Evolutionary conservation across 495 filamentous ascomycete genomes (phyloP).

Genomic region (Pyrenopolyporus hunteri): DNA sequence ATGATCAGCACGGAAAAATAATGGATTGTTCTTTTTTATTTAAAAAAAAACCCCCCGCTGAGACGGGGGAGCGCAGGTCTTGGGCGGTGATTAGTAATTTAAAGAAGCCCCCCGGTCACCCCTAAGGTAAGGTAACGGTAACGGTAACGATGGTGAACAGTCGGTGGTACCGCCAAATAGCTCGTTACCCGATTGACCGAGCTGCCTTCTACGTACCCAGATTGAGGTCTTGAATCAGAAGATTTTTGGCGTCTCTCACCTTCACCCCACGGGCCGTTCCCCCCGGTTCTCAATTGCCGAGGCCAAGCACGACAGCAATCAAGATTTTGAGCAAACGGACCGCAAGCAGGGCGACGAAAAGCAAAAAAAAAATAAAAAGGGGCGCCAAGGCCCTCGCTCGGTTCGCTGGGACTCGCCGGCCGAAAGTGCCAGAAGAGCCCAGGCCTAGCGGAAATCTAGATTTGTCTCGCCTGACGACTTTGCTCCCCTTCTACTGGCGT

Average conservation of each 20-base stretch:
- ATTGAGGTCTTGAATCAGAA: too few species aligned
- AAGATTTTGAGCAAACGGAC: conserved; percentile 15
- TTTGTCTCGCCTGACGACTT: conserved; percentile 17
- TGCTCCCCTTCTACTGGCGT: neutral
- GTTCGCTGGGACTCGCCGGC: conserved; percentile 12
- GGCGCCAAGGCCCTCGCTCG: conserved; percentile 12
- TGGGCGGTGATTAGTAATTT: neutral
- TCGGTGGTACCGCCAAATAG: neutral
- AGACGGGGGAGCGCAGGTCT: neutral
- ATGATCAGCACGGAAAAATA: neutral
- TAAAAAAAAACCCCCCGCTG: too few species aligned
- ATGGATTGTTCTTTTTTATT: too few species aligned
- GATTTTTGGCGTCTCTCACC: conserved; percentile 1
- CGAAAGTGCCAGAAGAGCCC: conserved; percentile 21
- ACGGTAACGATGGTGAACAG: neutral
- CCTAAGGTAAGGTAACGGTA: neutral
- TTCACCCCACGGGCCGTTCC: conserved; percentile 18
- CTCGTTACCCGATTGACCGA: conserved; percentile 18
- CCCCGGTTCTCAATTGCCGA: conserved; percentile 32
- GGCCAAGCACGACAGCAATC: conserved; percentile 20
- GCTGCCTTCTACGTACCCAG: neutral
- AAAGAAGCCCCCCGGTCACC: neutral
- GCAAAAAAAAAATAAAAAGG: conserved; percentile 9
- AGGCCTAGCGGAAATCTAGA: conserved; percentile 26
- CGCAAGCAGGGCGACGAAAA: neutral